Conservation (phyloP, 2,329 filamentous ascomycete species). For the Balansia obtecta region DNA sequence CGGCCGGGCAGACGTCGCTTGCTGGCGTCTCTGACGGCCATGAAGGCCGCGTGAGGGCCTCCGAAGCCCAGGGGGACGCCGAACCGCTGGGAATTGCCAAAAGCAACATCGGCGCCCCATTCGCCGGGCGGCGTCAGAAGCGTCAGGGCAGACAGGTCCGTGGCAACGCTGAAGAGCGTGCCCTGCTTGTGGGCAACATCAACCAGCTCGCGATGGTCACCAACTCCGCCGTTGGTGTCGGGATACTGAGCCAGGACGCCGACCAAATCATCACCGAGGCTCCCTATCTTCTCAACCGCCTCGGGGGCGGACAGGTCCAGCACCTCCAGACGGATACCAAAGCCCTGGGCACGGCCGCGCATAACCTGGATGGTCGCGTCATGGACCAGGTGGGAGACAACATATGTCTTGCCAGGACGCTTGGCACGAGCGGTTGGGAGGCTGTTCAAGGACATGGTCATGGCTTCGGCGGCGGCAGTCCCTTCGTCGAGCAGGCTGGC, state of each 20-base stretch:
- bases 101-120: slow-evolving; percentile 89
- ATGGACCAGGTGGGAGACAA: slow-evolving; percentile 74
- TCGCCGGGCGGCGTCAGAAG: slow-evolving; percentile 81
- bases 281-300: slow-evolving; percentile 50
- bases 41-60: slow-evolving; percentile 94
- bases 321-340: slow-evolving; percentile 67
- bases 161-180: slow-evolving; percentile 74
- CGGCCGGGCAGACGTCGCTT: slow-evolving; percentile 92
- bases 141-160: slow-evolving; percentile 79
- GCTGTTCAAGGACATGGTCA: slow-evolving; percentile 80
- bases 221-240: slow-evolving; percentile 71
- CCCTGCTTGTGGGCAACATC: slow-evolving; percentile 66
- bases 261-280: slow-evolving; percentile 68
- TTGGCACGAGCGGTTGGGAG: slow-evolving; percentile 61
- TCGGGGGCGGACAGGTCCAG: slow-evolving; percentile 58
- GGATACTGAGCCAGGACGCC: slow-evolving; percentile 94
- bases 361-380: slow-evolving; percentile 79
- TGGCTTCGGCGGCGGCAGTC: slow-evolving; percentile 86
- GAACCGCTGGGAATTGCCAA: slow-evolving; percentile 83
- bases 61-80: slow-evolving; percentile 88
- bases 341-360: slow-evolving; percentile 76
- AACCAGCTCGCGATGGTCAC: slow-evolving; percentile 62
- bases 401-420: slow-evolving; percentile 63
- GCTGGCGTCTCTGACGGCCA: slow-evolving; percentile 79
- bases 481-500: slow-evolving; percentile 84